Conservation (phyloP, 2,329 filamentous ascomycete species). For the Diplocarpon mali region DNA sequence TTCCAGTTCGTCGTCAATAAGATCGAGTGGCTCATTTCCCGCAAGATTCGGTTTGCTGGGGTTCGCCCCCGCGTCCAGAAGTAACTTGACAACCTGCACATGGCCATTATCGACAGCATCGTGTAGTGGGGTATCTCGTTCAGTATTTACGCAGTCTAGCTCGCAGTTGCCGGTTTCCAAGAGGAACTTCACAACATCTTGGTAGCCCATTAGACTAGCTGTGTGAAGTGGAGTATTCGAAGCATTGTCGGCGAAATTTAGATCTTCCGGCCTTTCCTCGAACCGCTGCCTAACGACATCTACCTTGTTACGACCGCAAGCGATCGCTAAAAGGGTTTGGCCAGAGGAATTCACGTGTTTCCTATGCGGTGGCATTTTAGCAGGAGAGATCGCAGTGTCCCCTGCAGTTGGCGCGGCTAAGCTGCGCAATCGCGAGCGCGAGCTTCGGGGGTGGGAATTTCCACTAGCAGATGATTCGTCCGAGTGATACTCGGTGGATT, state of each 20-base stretch:
- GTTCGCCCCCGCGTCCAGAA: slow-evolving; percentile 81
- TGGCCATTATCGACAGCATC: slow-evolving; percentile 96
- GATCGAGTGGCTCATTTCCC: slow-evolving; percentile 82
- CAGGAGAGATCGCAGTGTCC: slow-evolving; percentile 52
- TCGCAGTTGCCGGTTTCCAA: slow-evolving; percentile 66
- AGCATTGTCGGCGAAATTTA: slow-evolving; percentile 85
- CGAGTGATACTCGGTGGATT: slow-evolving; percentile 54
- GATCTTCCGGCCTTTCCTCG: slow-evolving; percentile 70
- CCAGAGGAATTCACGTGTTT: slow-evolving; percentile 89
- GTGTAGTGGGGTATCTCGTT: slow-evolving; percentile 86
- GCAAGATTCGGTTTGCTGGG: slow-evolving; percentile 85
- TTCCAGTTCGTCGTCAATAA: slow-evolving; percentile 44
- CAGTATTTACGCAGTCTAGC: slow-evolving; percentile 60
- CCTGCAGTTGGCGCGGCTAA: slow-evolving; percentile 44
- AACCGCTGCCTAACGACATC: slow-evolving; percentile 60
- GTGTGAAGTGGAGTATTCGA: slow-evolving; percentile 96
- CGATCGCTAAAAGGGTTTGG: slow-evolving; percentile 79
- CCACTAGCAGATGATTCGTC: slow-evolving; percentile 54
- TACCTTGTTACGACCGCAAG: slow-evolving; percentile 76
- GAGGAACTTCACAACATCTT: slow-evolving; percentile 77
- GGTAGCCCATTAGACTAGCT: slow-evolving; percentile 75
- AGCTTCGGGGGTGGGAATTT: slow-evolving; percentile 47
- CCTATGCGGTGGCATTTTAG: slow-evolving; percentile 62
- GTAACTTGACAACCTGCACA: slow-evolving; percentile 71
- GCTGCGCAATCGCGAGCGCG: slow-evolving; percentile 46